These are phyloP conservation scores for Neonectria punicea DNA, from an alignment of 2,329 filamentous ascomycete species.

Conservation along the genomic window DNA sequence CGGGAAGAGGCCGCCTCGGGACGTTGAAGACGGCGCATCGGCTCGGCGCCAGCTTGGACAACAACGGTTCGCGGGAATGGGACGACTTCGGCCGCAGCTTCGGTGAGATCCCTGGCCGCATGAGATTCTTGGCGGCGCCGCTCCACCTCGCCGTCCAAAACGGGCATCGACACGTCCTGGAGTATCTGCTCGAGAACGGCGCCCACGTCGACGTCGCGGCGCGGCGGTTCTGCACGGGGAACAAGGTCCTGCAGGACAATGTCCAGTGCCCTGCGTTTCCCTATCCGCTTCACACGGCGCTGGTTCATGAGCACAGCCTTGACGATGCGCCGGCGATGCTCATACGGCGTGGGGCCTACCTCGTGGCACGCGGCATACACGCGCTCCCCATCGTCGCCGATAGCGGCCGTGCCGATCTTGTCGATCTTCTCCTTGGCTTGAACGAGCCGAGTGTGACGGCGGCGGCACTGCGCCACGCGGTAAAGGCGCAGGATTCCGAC, in stretches of 20 bases:
- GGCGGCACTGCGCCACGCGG: conserved; percentile 10
- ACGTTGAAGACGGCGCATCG: conserved; percentile 18
- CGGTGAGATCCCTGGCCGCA: neutral
- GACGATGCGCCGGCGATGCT: conserved; percentile 15
- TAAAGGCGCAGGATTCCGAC: neutral
- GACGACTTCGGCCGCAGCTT: neutral
- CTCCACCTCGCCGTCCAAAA: conserved; percentile 26
- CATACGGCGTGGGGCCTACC: conserved; percentile 25
- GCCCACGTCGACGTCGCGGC: conserved; percentile 19
- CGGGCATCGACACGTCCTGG: conserved; percentile 19
- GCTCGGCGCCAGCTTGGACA: conserved; percentile 15
- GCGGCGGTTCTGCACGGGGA: conserved; percentile 9
- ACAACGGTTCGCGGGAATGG: conserved; percentile 3
- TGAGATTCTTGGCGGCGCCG: conserved; percentile 4
- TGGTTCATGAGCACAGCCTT: conserved; percentile 1
- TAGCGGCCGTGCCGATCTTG: neutral
- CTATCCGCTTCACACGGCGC: conserved; percentile 24
- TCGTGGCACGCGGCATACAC: neutral
- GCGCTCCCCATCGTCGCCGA: conserved; percentile 14
- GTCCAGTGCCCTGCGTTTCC: neutral
- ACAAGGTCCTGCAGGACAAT: neutral
- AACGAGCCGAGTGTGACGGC: conserved; percentile 5
- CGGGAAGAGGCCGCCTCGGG: conserved; percentile 13
- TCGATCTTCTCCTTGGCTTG: conserved; percentile 13
- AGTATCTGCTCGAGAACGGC: conserved; percentile 22